Evolutionary conservation across 1,284 basidiomycete genomes (phyloP).

Genomic region (Ganoderma resinaceum): DNA sequence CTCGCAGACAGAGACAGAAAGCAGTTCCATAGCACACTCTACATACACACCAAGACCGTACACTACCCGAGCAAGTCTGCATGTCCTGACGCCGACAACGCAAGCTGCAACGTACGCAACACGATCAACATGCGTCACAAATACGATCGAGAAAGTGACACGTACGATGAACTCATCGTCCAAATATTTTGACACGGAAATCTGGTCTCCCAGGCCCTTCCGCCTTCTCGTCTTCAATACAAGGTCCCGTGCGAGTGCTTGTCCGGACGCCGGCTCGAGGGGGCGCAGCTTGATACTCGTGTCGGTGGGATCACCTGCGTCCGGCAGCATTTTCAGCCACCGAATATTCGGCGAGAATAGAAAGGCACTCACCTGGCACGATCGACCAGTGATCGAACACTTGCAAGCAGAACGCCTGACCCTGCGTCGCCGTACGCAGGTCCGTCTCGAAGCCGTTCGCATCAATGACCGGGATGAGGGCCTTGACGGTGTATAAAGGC

Average conservation of each 20-base stretch:
- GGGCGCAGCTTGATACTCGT: slow-evolving; percentile 94
- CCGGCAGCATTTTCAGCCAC: slow-evolving; percentile 33
- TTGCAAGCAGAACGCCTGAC: slow-evolving; percentile 96
- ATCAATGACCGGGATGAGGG: slow-evolving; percentile 97
- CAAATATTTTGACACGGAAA: slow-evolving; percentile 93
- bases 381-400: slow-evolving; percentile 99
- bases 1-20: slow-evolving; percentile 10
- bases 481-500: slow-evolving; percentile 96
- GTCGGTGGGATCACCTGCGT: slow-evolving; percentile 92
- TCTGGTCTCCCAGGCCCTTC: slow-evolving; percentile 94
- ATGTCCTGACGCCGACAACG: slow-evolving; percentile 89
- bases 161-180: slow-evolving; percentile 93
- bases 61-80: slow-evolving; percentile 82
- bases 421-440: slow-evolving; percentile 95
- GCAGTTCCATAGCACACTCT: slow-evolving; percentile 28
- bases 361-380: slow-evolving; percentile 78
- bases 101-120: slow-evolving; percentile 58
- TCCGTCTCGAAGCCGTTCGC: slow-evolving; percentile 99
- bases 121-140: slow-evolving; percentile 24
- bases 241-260: slow-evolving; percentile 90
- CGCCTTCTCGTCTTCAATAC: slow-evolving; percentile 96
- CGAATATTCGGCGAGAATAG: slow-evolving; percentile 20
- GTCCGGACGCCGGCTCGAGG: slow-evolving; percentile 95
- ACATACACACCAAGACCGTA: slow-evolving; percentile 30
- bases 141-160: slow-evolving; percentile 32